Base-by-base conservation (phyloP, 2,329 filamentous ascomycete species). In the Hymenoscyphus albidus region DNA sequence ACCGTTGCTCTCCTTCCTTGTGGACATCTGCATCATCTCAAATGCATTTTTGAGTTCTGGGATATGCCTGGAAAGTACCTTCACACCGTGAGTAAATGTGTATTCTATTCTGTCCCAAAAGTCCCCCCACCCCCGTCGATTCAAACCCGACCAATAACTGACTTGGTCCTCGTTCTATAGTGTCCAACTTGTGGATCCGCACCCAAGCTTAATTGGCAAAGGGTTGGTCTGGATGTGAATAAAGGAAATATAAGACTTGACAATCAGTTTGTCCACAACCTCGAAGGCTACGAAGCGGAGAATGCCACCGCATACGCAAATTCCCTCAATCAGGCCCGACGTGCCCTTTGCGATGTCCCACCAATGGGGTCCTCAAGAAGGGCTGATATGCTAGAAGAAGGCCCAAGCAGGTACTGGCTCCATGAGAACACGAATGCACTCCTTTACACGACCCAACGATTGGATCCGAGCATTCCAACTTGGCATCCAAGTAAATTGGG, bases 31-130 rank as follows among this genome's bases (percentile, higher is more conserved):
- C 65, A 64, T 57, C 68, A 68, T n/a, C 16, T 65, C 13, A 60
- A 64, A 13, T 70, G 66, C 38, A 65, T 67, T 12, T 65, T 68
- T 18, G 14, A 60, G 1, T 64, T 60, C 13, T 70, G 68, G 67
- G 64, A 70, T 44, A 3, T 5, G 0, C 64, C 61, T 9, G 59
- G 48, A 13, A 61, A 38, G 55, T 66, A 66, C 48, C 40, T 39
- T 16, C 38, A 59, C 10, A 40, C 16, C 22, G 35, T 14, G 22
- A 39, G 5, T 13, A 39, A 27, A 27, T 5, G 16, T 18, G 16
- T 27, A 5, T 18, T 9, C 10, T 12, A 56, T 31, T 32, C 5
- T 4, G n/a, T 4, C 31, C 5, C 22, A 60, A 42, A 5, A 31
- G 2, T 48, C 18, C n/a, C 18, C 32, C 27, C 42, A 54, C 18